Evolutionary conservation across 768 basidiomycete genomes (phyloP), one percentile per base, ranked within the genome.

Genomic region (Boletus vinaceobasis): DNA sequence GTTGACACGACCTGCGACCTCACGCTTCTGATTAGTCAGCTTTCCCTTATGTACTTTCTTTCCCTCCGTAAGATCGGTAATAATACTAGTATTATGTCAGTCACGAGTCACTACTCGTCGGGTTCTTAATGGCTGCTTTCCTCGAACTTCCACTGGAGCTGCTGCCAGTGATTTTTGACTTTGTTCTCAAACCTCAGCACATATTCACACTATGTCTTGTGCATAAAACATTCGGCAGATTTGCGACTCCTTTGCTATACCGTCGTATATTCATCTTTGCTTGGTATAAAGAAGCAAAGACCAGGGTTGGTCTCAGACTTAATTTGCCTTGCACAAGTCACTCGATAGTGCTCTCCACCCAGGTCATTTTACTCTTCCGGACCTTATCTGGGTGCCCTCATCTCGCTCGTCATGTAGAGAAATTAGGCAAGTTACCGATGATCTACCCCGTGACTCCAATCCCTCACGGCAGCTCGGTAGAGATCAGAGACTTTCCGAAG

Each of bases 401-500:
- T 47, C 79, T 90, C 5, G 88, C 88, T 1, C 67, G 70, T 57
- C 68, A 79, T 56, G 82, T 92, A 37, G 76, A 72, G 40, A 72
- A 71, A 50, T 74, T 91, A 48, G 87, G 90, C 84, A 42, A 57
- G 80, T 64, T 26, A 11, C n/a, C 10, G 38, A 50, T 19, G 37
- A 51, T 43, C 47, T 52, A 36, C 43, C 43, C 40, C 26, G 19
- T 27, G 29, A 48, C 31, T 40, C 15, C 35, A n/a, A n/a, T 45
- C 29, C 19, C 50, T 58, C 32, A 66, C 7, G 3, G 36, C 43
- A 14, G 26, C 42, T 48, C 19, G 50, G 14, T 62, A 90, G 89
- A 86, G 56, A 83, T 91, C 40, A 79, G 87, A 58, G 85, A 86
- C 58, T 91, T 89, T 61, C 88, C 89, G 0, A 87, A 84, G 61